Conservation (phyloP, 1,284 basidiomycete species). For the Volvariella surrecta region DNA sequence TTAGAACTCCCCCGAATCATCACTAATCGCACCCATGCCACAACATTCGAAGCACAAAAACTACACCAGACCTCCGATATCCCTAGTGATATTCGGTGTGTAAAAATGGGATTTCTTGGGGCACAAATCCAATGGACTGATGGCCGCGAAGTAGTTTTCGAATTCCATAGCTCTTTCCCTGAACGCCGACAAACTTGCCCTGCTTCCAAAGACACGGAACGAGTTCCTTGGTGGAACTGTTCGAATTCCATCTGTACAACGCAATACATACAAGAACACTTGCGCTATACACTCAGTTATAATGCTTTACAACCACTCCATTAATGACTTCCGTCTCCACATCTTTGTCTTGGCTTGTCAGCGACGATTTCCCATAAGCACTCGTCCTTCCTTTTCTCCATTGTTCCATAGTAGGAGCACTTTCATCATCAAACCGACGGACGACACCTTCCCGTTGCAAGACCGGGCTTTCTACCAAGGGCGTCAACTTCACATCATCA, state of each 20-base stretch:
- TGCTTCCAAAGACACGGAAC: neutral
- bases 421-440: slow-evolving; percentile 15
- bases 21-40: slow-evolving; percentile 47
- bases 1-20: slow-evolving; percentile 17
- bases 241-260: no score
- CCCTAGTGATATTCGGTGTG: slow-evolving; percentile 23
- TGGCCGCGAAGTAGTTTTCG: slow-evolving; percentile 43
- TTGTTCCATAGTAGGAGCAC: slow-evolving; percentile 26
- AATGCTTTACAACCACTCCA: slow-evolving; percentile 41
- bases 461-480: slow-evolving; percentile 21
- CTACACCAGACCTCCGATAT: slow-evolving; percentile 60
- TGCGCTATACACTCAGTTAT: slow-evolving; percentile 34
- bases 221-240: neutral
- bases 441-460: slow-evolving; percentile 20
- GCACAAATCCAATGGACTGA: slow-evolving; percentile 40
- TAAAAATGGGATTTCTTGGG: slow-evolving; percentile 30
- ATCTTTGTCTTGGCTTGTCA: slow-evolving; percentile 22
- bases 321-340: slow-evolving; percentile 38
- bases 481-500: slow-evolving; percentile 21
- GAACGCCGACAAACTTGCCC: slow-evolving; percentile 15
- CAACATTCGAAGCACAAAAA: slow-evolving; percentile 64
- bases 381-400: slow-evolving; percentile 26
- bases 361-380: slow-evolving; percentile 23
- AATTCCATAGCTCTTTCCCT: slow-evolving; percentile 36
- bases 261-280: no score